Conservation (phyloP, 495 filamentous ascomycete genomes). For the Tetracladium setigerum region DNA sequence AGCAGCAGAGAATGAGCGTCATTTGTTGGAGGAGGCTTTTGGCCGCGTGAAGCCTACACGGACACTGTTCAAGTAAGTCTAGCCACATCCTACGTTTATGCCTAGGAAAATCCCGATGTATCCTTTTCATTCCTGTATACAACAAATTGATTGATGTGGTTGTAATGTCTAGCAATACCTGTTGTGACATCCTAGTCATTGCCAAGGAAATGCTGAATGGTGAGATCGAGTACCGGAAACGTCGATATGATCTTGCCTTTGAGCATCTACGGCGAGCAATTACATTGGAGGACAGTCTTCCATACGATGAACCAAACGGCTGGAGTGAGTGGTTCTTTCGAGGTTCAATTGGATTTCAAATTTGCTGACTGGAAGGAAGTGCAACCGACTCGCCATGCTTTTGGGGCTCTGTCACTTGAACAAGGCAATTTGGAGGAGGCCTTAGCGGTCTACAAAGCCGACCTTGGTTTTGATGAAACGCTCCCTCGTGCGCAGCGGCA, state of each 20-base stretch:
- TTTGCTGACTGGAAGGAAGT: constrained; percentile 51
- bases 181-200: constrained; percentile 49
- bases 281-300: constrained; percentile 44
- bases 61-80: constrained; percentile 60
- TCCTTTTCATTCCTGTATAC: no score
- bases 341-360: no score
- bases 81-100: no score
- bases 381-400: constrained; percentile 58
- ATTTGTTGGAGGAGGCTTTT: constrained; percentile 36
- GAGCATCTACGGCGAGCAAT: constrained; percentile 43
- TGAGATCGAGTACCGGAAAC: constrained; percentile 57
- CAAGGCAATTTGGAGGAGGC: constrained; percentile 51
- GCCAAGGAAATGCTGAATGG: constrained; percentile 59
- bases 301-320: constrained; percentile 50
- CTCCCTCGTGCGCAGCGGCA: constrained; percentile 52
- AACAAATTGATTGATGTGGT: no score
- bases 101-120: no score
- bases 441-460: constrained; percentile 46
- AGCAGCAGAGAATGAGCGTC: constrained; percentile 37
- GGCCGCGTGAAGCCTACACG: constrained; percentile 42
- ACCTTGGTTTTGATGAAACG: constrained; percentile 49
- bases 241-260: constrained; percentile 48
- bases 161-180: no score
- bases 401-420: constrained; percentile 55
- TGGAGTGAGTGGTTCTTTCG: no score